These are phyloP conservation scores for Solanum tarijense DNA, from an alignment of 257 asterid genomes.

Conservation along the genomic window DNA sequence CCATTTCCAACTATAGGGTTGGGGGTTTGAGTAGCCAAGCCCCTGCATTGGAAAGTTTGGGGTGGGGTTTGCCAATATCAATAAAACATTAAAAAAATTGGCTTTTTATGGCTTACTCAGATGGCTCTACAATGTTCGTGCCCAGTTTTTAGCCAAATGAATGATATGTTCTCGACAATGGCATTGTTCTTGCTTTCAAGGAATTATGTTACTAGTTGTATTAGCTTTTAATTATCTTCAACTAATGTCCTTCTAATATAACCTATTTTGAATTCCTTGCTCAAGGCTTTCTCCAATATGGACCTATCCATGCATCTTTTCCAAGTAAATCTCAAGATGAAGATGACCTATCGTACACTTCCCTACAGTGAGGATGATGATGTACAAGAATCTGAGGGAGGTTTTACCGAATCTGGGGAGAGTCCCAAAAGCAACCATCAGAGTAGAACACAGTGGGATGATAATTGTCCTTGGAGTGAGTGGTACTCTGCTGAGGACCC, in stretches of 20 bases:
- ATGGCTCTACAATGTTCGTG: background rate
- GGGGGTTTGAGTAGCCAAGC: background rate
- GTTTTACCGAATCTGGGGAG: constrained; percentile 33
- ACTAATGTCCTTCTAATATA: background rate
- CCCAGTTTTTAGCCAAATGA: background rate
- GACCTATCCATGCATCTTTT: constrained; percentile 79
- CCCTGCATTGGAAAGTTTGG: background rate
- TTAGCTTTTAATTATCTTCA: background rate
- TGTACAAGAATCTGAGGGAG: constrained; percentile 34
- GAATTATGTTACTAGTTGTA: background rate
- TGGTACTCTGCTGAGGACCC: constrained; percentile 96
- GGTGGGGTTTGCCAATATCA: background rate
- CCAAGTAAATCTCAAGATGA: constrained; percentile 74
- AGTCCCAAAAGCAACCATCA: constrained; percentile 33
- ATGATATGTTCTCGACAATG: background rate
- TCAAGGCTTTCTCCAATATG: constrained; percentile 66
- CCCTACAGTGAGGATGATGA: constrained; percentile 53
- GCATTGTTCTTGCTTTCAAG: background rate
- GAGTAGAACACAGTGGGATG: constrained; percentile 72
- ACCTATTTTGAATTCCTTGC: background rate
- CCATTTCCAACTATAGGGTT: background rate
- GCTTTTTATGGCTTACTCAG: background rate
- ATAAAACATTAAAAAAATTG: background rate
- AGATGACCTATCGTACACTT: constrained; percentile 72
- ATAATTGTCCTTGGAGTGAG: constrained; percentile 88